Percentiles rank a stretch among this genome's conserved stretches.
Evolutionary conservation across 1,284 basidiomycete species (phyloP).

Genomic region (Moesziomyces sp.): DNA sequence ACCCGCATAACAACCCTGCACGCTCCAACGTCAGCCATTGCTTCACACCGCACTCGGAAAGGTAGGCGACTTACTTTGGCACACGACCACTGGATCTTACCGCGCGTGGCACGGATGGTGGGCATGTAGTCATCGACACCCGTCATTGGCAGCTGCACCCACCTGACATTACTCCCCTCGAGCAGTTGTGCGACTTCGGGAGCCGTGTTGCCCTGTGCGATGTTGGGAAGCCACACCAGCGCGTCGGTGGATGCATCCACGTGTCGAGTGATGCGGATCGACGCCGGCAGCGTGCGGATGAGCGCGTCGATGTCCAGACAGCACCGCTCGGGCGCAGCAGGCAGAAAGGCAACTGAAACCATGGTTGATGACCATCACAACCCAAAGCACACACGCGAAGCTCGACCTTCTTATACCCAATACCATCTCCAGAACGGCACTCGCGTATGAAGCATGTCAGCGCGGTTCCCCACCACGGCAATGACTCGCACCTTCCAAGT

Average conservation of each 20-base stretch:
- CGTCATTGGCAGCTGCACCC: constrained; percentile 56
- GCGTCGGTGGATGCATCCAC: not conserved
- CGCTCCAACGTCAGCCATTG: not conserved
- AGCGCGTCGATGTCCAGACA: not conserved
- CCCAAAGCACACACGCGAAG: not conserved
- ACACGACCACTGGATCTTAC: constrained; percentile 38
- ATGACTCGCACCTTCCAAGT: too few relatives aligned
- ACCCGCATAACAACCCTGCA: constrained; percentile 38
- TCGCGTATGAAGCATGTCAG: too few relatives aligned
- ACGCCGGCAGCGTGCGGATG: not conserved
- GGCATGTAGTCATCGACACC: constrained; percentile 44
- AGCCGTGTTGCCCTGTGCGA: constrained; percentile 13
- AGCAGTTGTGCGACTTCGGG: not conserved
- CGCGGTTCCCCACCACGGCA: too few relatives aligned
- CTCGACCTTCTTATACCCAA: not conserved
- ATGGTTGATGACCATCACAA: not conserved
- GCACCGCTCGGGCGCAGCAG: not conserved
- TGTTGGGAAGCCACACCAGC: constrained; percentile 25
- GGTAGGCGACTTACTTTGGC: constrained; percentile 30
- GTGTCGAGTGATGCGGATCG: not conserved
- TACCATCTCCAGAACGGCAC: too few relatives aligned
- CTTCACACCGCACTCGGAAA: not conserved
- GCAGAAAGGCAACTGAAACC: not conserved
- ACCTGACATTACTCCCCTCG: constrained; percentile 1
- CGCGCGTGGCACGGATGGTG: constrained; percentile 12